These are phyloP conservation scores for Myxozyma melibiosi DNA, from an alignment of 805 yeast species.

Conservation along the genomic window DNA sequence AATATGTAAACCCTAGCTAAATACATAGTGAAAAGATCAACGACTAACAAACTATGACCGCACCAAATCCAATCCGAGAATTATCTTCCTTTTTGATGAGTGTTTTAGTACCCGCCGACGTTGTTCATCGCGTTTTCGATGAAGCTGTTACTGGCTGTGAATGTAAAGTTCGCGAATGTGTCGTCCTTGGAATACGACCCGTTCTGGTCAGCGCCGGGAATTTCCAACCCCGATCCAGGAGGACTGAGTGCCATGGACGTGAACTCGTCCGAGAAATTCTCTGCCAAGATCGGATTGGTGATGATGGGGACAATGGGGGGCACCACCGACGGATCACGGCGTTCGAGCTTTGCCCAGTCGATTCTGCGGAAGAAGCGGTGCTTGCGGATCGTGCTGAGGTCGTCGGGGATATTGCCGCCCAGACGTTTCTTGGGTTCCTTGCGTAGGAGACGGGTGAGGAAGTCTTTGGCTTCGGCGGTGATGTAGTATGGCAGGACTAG, in stretches of 20 bases:
- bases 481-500: conserved; percentile 72
- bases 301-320: conserved; percentile 86
- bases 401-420: conserved; percentile 52
- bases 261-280: conserved; percentile 79
- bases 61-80: too few species aligned
- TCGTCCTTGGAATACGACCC: conserved; percentile 4
- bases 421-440: conserved; percentile 69
- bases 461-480: conserved; percentile 77
- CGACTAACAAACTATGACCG: too few species aligned
- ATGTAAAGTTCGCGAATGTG: conserved; percentile 29
- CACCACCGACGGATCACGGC: conserved; percentile 50
- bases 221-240: conserved; percentile 25
- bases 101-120: too few species aligned
- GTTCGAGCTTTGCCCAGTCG: conserved; percentile 63
- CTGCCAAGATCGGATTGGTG: conserved; percentile 80
- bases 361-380: conserved; percentile 78
- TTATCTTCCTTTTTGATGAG: too few species aligned
- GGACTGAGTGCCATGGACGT: conserved; percentile 57
- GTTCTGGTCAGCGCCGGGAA: conserved; percentile 5
- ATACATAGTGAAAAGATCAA: too few species aligned
- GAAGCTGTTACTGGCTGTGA: conserved; percentile 31
- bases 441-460: conserved; percentile 63
- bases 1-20: too few species aligned
- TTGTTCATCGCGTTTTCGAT: conserved; percentile 30
- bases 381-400: conserved; percentile 55